Percentiles rank a stretch among this genome's conserved stretches.
These are phyloP conservation scores for Lentinula boryana DNA, from an alignment of 768 basidiomycete species.

Conservation along the genomic window DNA sequence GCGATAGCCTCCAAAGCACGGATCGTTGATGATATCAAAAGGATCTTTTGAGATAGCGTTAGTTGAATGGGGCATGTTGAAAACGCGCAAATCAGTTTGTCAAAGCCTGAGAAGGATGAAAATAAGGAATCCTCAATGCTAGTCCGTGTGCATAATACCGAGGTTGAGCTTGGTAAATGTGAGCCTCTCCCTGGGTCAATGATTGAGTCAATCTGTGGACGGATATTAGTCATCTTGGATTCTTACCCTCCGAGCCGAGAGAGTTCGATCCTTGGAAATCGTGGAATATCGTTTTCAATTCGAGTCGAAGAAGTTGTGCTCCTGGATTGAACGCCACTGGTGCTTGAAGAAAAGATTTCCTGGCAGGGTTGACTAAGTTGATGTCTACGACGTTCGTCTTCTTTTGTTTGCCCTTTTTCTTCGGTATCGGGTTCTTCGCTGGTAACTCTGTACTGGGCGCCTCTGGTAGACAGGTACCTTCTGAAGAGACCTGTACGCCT, in stretches of 20 bases:
- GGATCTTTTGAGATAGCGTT: neutral
- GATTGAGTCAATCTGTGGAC: neutral
- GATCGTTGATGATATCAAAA: constrained; percentile 4
- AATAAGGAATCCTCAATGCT: neutral
- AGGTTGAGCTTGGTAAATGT: neutral
- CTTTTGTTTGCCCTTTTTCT: neutral
- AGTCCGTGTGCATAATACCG: neutral
- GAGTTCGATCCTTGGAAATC: too few species aligned
- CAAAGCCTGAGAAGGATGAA: neutral
- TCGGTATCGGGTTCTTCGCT: neutral
- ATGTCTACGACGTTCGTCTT: neutral
- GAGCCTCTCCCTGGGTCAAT: neutral
- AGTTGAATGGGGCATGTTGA: neutral
- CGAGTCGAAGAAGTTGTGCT: neutral
- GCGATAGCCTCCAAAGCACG: neutral
- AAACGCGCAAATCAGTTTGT: neutral
- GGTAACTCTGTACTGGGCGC: neutral
- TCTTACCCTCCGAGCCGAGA: neutral
- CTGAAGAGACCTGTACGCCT: neutral
- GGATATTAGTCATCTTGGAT: neutral
- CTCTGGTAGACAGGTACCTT: neutral
- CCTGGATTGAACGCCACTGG: neutral
- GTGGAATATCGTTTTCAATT: neutral
- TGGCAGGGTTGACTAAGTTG: neutral
- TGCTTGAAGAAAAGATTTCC: neutral